Evolutionary conservation across 2,329 filamentous ascomycete species (phyloP).

Genomic region (Sporothrix pallida): DNA sequence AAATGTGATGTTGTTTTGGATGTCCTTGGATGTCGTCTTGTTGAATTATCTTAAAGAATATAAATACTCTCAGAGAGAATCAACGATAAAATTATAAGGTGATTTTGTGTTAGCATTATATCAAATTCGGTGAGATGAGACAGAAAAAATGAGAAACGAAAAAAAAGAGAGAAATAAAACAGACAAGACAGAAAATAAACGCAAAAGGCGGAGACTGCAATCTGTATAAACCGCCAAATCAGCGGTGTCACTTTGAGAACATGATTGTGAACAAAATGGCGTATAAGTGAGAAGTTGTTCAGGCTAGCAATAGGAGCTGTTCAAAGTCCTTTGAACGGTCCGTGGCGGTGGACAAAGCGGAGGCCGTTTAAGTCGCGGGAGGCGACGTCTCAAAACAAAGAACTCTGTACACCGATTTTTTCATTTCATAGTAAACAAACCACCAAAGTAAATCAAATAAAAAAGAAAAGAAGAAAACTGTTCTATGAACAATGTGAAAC

Average conservation of each 20-base stretch:
- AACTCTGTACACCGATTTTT: not conserved
- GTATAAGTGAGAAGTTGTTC: conserved; percentile 11
- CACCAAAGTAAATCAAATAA: not conserved
- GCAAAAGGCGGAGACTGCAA: not conserved
- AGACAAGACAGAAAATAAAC: not conserved
- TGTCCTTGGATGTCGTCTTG: not conserved
- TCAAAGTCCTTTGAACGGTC: too few relatives aligned
- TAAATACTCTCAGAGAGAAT: not conserved
- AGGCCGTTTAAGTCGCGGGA: not conserved
- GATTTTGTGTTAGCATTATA: not conserved
- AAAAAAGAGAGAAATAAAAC: not conserved
- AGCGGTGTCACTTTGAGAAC: too few relatives aligned
- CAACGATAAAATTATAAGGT: not conserved
- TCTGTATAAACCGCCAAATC: not conserved
- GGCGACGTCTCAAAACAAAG: not conserved
- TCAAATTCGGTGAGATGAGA: not conserved
- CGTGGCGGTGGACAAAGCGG: not conserved
- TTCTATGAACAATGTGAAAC: too few relatives aligned
- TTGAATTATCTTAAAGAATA: not conserved
- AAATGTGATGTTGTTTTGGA: not conserved
- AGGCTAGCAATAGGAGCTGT: not conserved
- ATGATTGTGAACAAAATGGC: not conserved
- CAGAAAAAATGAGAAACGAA: not conserved
- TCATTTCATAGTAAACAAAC: not conserved
- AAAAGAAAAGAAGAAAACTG: not conserved